Evolutionary conservation across 805 yeast species (phyloP).

Genomic region (Teunomyces kruisii): DNA sequence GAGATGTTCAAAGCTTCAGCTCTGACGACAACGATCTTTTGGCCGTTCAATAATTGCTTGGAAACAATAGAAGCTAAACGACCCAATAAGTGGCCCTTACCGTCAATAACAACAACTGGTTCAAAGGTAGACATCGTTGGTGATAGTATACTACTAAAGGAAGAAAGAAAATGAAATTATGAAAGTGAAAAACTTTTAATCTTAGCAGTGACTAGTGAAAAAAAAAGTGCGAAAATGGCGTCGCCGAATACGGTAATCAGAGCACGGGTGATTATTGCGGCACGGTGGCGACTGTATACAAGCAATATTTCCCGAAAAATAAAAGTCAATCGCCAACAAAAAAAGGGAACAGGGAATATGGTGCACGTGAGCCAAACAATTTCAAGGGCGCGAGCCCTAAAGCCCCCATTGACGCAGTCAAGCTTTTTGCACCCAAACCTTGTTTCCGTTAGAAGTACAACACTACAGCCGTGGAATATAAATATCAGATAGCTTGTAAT

Average conservation of each 20-base stretch:
- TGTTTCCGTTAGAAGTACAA: too few relatives aligned
- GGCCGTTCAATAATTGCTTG: conserved; percentile 97
- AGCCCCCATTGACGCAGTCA: too few relatives aligned
- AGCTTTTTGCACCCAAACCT: conserved; percentile 3
- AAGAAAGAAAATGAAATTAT: conserved; percentile 6
- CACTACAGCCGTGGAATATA: too few relatives aligned
- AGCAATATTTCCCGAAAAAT: neutral
- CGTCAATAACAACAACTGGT: conserved; percentile 98
- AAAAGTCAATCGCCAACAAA: neutral
- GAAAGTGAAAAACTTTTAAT: conserved; percentile 4
- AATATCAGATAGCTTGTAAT: neutral
- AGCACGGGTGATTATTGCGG: conserved; percentile 4
- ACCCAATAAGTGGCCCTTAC: conserved; percentile 99
- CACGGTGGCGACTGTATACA: conserved; percentile 1
- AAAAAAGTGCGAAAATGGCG: conserved; percentile 2
- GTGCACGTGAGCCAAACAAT: neutral
- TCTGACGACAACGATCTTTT: conserved; percentile 96
- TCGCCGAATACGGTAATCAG: conserved; percentile 5
- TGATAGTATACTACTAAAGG: conserved; percentile 7
- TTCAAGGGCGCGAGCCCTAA: conserved; percentile 8
- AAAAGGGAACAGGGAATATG: neutral
- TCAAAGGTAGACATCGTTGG: conserved; percentile 77
- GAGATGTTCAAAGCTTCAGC: conserved; percentile 97
- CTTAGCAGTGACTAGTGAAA: conserved; percentile 2
- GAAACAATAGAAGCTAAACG: conserved; percentile 99